Base-by-base conservation (phyloP, 1,284 basidiomycete species). In the Cutaneotrichosporon cutaneum region DNA sequence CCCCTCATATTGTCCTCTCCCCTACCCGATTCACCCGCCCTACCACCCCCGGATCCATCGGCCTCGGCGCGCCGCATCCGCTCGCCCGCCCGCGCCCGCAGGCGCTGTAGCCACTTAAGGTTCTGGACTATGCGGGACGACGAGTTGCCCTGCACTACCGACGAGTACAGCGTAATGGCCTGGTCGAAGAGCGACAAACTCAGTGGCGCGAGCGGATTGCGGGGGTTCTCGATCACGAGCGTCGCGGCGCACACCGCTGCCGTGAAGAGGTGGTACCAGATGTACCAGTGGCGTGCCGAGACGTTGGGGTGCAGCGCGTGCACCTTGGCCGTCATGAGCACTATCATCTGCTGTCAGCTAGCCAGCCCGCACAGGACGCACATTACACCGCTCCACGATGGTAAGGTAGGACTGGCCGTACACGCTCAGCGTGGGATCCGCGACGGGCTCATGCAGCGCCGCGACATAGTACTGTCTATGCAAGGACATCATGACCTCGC, bases 191-290 rank as follows among this genome's bases (percentile, higher is more conserved):
- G 68, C 13, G 57, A 60, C 13, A 70, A 53, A 16, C 64, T 65
- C 30, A 70, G 68, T 4, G 61, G 47, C 11, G 70, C 62, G 6
- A 74, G 60, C 10, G 63, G 57, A 21, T 65, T 70, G 3, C 57
- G 60, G 4, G 72, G 71, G 27, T 68, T 62, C 13, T 62, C 64
- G 22, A 74, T 64, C 33, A 70, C 61, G 21, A 71, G 54, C 16
- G 70, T 70, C 16, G 69, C 70, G 8, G 70, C 60, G 52, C 70
- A 72, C 6, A 73, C 69, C 5, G 71, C 73, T 2, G 68, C 65
- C 13, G 68, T 71, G 57, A 71, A 73, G 13, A 68, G 61, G 58
- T 73, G 72, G 48, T 71, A 70, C 44, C 68, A 61, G 26, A 47
- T 27, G 45, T 45, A 61, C 71, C 70, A 74, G 35, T 73, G 70